Conservation (phyloP, 1,284 basidiomycete genomes). For the Tylopilus sp. region DNA sequence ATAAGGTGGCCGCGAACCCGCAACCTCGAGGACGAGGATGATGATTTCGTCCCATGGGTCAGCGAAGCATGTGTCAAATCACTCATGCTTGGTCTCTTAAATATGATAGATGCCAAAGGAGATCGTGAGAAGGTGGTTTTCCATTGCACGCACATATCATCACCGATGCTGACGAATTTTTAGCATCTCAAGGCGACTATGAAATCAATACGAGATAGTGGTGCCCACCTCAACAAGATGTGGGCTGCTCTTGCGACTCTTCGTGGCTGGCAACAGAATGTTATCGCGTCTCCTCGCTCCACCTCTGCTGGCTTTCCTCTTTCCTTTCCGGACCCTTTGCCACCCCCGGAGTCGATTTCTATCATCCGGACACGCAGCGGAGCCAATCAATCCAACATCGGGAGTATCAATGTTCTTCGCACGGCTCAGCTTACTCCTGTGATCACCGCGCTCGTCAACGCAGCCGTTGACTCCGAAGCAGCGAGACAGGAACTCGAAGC, state of each 20-base stretch:
- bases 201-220: slow-evolving; percentile 49
- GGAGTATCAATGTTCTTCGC: slow-evolving; percentile 41
- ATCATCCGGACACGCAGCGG: slow-evolving; percentile 31
- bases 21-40: slow-evolving; percentile 38
- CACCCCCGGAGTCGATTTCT: slow-evolving; percentile 38
- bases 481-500: slow-evolving; percentile 59
- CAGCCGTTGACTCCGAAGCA: slow-evolving; percentile 41
- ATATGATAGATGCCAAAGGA: slow-evolving; percentile 46
- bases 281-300: slow-evolving; percentile 20
- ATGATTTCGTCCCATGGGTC: slow-evolving; percentile 52
- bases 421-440: slow-evolving; percentile 66
- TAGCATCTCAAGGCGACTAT: slow-evolving; percentile 46
- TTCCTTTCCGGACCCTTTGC: slow-evolving; percentile 53
- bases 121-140: slow-evolving; percentile 37
- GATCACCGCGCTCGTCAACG: slow-evolving; percentile 53
- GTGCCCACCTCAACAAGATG: slow-evolving; percentile 56
- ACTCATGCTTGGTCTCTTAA: slow-evolving; percentile 55
- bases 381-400: slow-evolving; percentile 36
- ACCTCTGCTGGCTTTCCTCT: slow-evolving; percentile 22
- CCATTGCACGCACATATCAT: slow-evolving; percentile 16
- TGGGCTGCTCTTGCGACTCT: slow-evolving; percentile 53
- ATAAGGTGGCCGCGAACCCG: slow-evolving; percentile 42
- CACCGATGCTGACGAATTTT: slow-evolving; percentile 1
- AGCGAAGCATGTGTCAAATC: slow-evolving; percentile 60
- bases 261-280: slow-evolving; percentile 35